Evolutionary conservation across 352 stramenopile species (phyloP).

Genomic region (Phytophthora crassamura): DNA sequence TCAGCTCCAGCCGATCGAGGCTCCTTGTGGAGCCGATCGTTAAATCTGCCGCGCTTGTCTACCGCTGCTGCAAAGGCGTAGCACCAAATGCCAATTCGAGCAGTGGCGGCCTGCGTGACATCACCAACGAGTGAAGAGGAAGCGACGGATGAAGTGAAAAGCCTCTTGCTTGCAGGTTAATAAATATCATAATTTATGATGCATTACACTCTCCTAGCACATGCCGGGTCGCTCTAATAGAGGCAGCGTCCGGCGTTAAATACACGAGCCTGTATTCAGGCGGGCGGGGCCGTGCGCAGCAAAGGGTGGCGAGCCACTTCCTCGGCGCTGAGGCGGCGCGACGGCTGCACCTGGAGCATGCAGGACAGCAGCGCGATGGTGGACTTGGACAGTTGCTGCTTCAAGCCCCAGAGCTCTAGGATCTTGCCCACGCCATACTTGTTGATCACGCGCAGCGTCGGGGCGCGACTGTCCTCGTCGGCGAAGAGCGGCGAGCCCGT

Average conservation of each 20-base stretch:
- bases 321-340: conserved; percentile 41
- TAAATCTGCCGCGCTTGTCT: conserved; percentile 4
- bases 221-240: conserved; percentile 2
- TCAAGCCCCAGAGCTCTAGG: conserved; percentile 62
- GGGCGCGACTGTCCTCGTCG: conserved; percentile 44
- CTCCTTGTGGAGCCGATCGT: too few species aligned
- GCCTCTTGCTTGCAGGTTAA: conserved; percentile 21
- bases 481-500: conserved; percentile 58
- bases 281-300: conserved; percentile 14
- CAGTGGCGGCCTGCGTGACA: not conserved
- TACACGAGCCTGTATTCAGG: conserved; percentile 20
- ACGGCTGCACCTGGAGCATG: conserved; percentile 60
- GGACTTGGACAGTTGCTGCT: conserved; percentile 34
- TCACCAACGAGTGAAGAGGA: too few species aligned
- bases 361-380: conserved; percentile 49
- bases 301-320: conserved; percentile 38
- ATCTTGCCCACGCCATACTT: conserved; percentile 64
- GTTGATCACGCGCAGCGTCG: conserved; percentile 53
- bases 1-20: too few species aligned
- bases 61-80: conserved; percentile 1
- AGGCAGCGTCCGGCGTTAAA: conserved; percentile 7
- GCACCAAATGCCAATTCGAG: not conserved
- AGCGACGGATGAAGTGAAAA: too few species aligned
- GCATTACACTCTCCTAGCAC: conserved; percentile 33
- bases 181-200: conserved; percentile 42